Conservation (phyloP, 225 moss, liverwort and hornwort species). For the Sphagnum tenellum region DNA sequence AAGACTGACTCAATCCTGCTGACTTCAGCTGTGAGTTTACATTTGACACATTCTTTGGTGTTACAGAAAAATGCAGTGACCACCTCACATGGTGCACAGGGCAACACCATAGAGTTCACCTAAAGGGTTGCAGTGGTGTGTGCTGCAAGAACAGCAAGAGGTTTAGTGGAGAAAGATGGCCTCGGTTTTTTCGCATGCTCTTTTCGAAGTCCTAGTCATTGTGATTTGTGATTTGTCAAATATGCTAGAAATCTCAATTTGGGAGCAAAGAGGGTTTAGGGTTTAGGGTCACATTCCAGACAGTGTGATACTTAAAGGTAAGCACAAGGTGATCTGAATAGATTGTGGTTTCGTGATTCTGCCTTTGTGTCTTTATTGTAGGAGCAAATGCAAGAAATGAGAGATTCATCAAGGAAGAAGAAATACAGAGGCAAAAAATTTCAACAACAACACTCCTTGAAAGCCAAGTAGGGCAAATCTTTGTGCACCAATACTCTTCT, state of each 20-base stretch:
- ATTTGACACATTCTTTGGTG: neutral
- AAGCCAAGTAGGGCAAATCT: too few species aligned
- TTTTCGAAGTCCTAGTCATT: neutral
- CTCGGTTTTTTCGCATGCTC: slow-evolving; percentile 9
- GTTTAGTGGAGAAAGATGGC: slow-evolving; percentile 30
- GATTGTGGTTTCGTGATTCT: neutral
- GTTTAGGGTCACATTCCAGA: neutral
- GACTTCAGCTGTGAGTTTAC: neutral
- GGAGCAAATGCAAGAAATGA: too few species aligned
- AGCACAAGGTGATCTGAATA: too few species aligned
- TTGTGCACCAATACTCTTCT: too few species aligned
- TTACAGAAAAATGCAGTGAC: slow-evolving; percentile 30
- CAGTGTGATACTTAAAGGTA: neutral
- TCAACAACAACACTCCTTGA: too few species aligned
- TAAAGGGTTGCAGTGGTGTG: slow-evolving; percentile 28
- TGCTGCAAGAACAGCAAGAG: slow-evolving; percentile 34
- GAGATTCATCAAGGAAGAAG: too few species aligned
- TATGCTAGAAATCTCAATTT: neutral
- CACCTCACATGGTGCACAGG: slow-evolving; percentile 47
- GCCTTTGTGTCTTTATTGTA: neutral
- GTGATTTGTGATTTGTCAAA: neutral
- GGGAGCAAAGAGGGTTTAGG: neutral
- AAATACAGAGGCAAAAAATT: too few species aligned
- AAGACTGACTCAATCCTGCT: neutral
- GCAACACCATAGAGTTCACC: slow-evolving; percentile 51